These are phyloP conservation scores for Stephania cephalantha DNA, from an alignment of 164 flowering plant genomes.

Conservation along the genomic window DNA sequence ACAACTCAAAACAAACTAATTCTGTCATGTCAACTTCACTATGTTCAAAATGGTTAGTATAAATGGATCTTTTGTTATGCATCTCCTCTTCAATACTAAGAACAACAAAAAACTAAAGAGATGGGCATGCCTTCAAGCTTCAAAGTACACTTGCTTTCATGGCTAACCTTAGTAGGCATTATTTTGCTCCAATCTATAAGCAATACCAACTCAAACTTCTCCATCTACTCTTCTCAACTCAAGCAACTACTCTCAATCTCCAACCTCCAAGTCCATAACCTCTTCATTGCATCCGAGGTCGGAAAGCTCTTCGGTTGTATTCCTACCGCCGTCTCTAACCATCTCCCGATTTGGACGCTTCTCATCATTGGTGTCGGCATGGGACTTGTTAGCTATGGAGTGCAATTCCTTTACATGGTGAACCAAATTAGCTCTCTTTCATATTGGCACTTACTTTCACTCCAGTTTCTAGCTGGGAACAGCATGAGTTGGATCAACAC, in stretches of 20 bases:
- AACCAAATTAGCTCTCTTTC: conserved; percentile 5
- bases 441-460: conserved; percentile 1
- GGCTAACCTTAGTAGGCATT: conserved; percentile 8
- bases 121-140: conserved; percentile 7
- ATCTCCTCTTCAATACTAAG: conserved; percentile 1
- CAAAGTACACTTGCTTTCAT: background rate
- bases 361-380: background rate
- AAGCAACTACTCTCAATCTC: conserved; percentile 5
- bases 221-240: conserved; percentile 9
- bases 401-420: conserved; percentile 10
- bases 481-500: conserved; percentile 11
- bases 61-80: background rate
- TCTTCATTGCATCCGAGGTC: conserved; percentile 3
- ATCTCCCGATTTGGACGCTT: conserved; percentile 10
- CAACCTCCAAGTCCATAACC: conserved; percentile 2
- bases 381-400: conserved; percentile 7
- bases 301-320: conserved; percentile 3
- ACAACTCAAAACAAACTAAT: conserved; percentile 9
- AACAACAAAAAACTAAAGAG: background rate
- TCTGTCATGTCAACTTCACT: background rate
- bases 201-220: conserved; percentile 6
- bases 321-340: background rate
- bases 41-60: background rate
- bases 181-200: conserved; percentile 12
- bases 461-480: conserved; percentile 10